Percentiles rank a stretch among this genome's conserved stretches.
Evolutionary conservation across 2,329 filamentous ascomycete genomes (phyloP).

Genomic region (Sclerotinia subarctica): DNA sequence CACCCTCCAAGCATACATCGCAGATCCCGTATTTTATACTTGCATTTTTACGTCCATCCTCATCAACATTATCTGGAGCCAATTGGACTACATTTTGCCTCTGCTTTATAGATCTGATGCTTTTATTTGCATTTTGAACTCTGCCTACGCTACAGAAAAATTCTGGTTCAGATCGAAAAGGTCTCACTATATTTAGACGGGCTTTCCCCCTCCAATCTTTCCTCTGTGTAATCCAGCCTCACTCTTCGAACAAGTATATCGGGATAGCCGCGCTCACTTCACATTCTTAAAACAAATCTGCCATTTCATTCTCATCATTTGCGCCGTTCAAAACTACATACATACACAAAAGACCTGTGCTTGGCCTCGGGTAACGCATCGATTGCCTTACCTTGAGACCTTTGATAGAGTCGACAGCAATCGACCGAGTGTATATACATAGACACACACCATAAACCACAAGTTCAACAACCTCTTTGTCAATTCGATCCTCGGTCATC

Average conservation of each 20-base stretch:
- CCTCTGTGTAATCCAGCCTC: constrained; percentile 17
- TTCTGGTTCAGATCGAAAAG: constrained; percentile 10
- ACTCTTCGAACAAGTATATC: constrained; percentile 8
- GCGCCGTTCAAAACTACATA: neutral
- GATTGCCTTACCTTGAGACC: constrained; percentile 17
- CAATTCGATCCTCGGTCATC: neutral
- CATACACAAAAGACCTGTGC: neutral
- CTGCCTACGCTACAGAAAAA: neutral
- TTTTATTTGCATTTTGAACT: neutral
- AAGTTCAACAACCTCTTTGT: constrained; percentile 9
- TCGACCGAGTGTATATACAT: constrained; percentile 19
- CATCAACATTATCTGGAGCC: neutral
- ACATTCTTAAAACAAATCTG: neutral
- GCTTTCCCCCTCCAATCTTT: constrained; percentile 2
- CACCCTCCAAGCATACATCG: neutral
- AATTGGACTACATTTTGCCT: neutral
- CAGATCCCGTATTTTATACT: neutral
- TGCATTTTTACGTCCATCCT: neutral
- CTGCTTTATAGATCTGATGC: neutral
- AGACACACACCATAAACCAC: neutral
- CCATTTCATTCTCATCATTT: neutral
- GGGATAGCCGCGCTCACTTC: constrained; percentile 8
- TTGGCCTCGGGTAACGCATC: constrained; percentile 6
- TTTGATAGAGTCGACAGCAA: constrained; percentile 17
- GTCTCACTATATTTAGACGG: constrained; percentile 10